A percentile compares a stretch with the other conserved stretches of the same genome.
Conservation (phyloP, 164 flowering plant genomes). For the Vitis rotundifolia region DNA sequence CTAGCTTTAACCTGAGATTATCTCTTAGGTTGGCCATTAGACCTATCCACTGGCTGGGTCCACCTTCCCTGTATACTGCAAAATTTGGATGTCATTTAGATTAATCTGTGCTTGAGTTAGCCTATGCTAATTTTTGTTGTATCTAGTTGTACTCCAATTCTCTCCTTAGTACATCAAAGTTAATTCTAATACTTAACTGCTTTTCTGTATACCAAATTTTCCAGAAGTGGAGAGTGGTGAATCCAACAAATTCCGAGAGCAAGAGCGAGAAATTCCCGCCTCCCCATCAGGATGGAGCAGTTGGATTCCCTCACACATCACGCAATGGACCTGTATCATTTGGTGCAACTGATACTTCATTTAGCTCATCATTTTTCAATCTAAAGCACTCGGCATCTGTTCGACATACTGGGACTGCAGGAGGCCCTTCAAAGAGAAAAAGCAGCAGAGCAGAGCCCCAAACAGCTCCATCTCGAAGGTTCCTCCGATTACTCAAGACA, state of each 20-base stretch:
- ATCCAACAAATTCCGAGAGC: constrained; percentile 72
- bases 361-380: constrained; percentile 50
- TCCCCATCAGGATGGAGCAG: constrained; percentile 87
- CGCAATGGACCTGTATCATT: constrained; percentile 59
- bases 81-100: too few species aligned
- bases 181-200: too few species aligned
- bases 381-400: constrained; percentile 41
- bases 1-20: too few species aligned
- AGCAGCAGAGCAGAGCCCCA: constrained; percentile 37
- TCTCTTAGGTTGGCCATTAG: too few species aligned
- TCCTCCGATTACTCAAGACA: constrained; percentile 47
- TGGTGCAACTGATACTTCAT: constrained; percentile 50
- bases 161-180: too few species aligned
- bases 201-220: constrained; percentile 7
- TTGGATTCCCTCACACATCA: constrained; percentile 57
- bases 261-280: constrained; percentile 98
- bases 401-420: constrained; percentile 28
- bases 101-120: too few species aligned
- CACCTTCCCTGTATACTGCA: too few species aligned
- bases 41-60: too few species aligned
- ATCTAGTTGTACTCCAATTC: too few species aligned
- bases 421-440: constrained; percentile 48
- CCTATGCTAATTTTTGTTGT: too few species aligned
- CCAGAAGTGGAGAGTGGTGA: constrained; percentile 66
- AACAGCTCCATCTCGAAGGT: constrained; percentile 44